Percentiles rank a stretch among this genome's conserved stretches.
phyloP scores from a whole-genome alignment of 805 yeast genomes.

The Clavispora carvajalis region DNA sequence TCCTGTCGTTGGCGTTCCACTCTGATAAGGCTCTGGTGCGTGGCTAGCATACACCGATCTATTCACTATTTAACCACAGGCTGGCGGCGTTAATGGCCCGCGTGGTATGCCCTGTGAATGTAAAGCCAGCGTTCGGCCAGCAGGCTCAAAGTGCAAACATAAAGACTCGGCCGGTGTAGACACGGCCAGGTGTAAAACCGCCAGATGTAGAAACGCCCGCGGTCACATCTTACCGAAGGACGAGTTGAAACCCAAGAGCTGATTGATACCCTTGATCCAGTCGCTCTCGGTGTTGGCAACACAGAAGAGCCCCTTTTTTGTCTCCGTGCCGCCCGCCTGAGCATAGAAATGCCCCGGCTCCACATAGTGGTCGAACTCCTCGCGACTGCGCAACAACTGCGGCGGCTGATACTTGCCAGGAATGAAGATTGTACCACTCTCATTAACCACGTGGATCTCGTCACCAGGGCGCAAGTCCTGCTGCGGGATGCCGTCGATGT shows the following conservation, averaged over 20 bases:
- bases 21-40: too few relatives aligned
- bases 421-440: constrained; percentile 54
- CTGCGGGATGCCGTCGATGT: constrained; percentile 81
- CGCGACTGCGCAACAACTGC: constrained; percentile 9
- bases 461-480: constrained; percentile 68
- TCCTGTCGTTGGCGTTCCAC: too few relatives aligned
- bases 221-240: constrained; percentile 40
- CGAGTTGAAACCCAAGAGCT: constrained; percentile 81
- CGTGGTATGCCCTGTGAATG: too few relatives aligned
- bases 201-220: not conserved
- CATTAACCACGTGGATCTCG: constrained; percentile 67
- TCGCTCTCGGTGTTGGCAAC: constrained; percentile 78
- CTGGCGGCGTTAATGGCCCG: too few relatives aligned
- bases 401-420: constrained; percentile 48
- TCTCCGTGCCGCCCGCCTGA: constrained; percentile 5
- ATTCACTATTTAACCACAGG: too few relatives aligned
- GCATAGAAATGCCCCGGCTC: constrained; percentile 16
- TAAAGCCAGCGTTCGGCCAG: too few relatives aligned
- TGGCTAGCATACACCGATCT: too few relatives aligned
- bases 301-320: constrained; percentile 71
- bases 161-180: too few relatives aligned
- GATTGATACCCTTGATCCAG: constrained; percentile 89
- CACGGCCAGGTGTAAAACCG: too few relatives aligned
- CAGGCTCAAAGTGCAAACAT: too few relatives aligned
- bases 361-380: constrained; percentile 15